Evolutionary conservation across 192 early-diverging fungal species (phyloP).

Genomic region (Linnemannia elongata): DNA sequence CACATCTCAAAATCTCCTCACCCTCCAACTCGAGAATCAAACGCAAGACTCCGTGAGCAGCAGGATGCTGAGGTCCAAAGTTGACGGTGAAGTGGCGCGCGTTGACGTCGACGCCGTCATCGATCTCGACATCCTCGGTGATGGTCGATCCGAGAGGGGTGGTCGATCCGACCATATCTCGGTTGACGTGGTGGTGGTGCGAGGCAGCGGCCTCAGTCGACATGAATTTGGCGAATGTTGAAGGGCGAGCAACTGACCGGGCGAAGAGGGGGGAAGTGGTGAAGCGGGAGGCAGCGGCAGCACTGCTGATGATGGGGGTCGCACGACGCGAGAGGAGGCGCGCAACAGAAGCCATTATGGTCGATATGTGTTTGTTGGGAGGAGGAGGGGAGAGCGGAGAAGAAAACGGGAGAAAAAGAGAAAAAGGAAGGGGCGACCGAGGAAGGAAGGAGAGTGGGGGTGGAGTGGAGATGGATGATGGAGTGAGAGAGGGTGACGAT

Average conservation of each 20-base stretch:
- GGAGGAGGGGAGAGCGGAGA: not conserved
- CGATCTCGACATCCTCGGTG: conserved; percentile 52
- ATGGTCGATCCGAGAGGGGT: conserved; percentile 37
- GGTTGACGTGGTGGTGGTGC: conserved; percentile 44
- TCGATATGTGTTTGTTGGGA: not conserved
- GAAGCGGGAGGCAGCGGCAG: conserved; percentile 7
- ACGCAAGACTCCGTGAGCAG: conserved; percentile 96
- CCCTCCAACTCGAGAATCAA: conserved; percentile 95
- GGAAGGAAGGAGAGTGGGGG: not conserved
- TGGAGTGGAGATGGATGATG: not conserved
- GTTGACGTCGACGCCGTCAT: conserved; percentile 64
- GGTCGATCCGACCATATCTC: conserved; percentile 16
- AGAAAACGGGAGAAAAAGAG: conserved; percentile 4
- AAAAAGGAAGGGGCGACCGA: not conserved
- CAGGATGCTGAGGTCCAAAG: conserved; percentile 99
- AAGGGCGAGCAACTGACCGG: not conserved
- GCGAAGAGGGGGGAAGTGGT: conserved; percentile 9
- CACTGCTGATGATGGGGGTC: conserved; percentile 34
- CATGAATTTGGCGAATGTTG: conserved; percentile 24
- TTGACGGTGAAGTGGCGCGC: conserved; percentile 91
- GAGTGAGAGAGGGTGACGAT: not conserved
- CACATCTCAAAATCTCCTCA: conserved; percentile 91
- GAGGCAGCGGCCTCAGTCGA: conserved; percentile 36
- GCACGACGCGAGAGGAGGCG: conserved; percentile 53
- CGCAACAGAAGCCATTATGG: conserved; percentile 50